These are phyloP conservation scores for Phytophthora cactorum DNA, from an alignment of 352 stramenopile genomes.

Conservation along the genomic window DNA sequence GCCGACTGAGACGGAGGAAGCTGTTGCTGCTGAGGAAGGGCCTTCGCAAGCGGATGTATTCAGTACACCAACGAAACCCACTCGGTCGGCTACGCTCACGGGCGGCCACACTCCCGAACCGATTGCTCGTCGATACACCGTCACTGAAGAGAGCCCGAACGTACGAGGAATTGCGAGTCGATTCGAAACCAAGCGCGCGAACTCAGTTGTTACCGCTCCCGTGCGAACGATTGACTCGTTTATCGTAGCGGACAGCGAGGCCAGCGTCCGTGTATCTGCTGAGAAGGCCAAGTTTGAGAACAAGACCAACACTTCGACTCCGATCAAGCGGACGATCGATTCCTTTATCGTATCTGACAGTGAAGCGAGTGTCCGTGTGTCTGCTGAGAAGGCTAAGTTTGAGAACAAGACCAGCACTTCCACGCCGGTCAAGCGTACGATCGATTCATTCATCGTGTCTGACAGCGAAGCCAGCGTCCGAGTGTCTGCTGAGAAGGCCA, in stretches of 20 bases:
- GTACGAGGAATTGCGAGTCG: slow-evolving; percentile 61
- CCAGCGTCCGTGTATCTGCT: slow-evolving; percentile 38
- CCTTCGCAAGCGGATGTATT: neutral
- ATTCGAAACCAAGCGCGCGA: slow-evolving; percentile 68
- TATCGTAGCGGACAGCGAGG: slow-evolving; percentile 36
- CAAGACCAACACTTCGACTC: slow-evolving; percentile 20
- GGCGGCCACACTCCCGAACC: slow-evolving; percentile 2
- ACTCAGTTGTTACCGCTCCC: slow-evolving; percentile 49
- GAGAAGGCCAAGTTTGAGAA: slow-evolving; percentile 45
- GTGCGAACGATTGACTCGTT: slow-evolving; percentile 44
- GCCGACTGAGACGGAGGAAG: slow-evolving; percentile 7
- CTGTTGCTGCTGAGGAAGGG: slow-evolving; percentile 5
- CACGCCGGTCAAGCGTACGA: slow-evolving; percentile 21
- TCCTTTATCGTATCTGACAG: slow-evolving; percentile 35
- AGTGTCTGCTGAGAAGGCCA: slow-evolving; percentile 34
- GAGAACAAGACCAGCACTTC: slow-evolving; percentile 19
- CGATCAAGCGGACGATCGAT: slow-evolving; percentile 35
- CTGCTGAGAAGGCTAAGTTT: slow-evolving; percentile 37
- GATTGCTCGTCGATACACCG: slow-evolving; percentile 23
- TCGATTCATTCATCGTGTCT: slow-evolving; percentile 33
- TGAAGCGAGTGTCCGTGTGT: slow-evolving; percentile 38
- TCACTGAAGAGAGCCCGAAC: slow-evolving; percentile 22
- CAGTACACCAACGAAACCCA: slow-evolving; percentile 19
- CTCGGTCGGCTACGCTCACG: neutral
- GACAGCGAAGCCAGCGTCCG: slow-evolving; percentile 31